Evolutionary conservation across 345 rosid species (phyloP).

Genomic region (Arabis alpina): DNA sequence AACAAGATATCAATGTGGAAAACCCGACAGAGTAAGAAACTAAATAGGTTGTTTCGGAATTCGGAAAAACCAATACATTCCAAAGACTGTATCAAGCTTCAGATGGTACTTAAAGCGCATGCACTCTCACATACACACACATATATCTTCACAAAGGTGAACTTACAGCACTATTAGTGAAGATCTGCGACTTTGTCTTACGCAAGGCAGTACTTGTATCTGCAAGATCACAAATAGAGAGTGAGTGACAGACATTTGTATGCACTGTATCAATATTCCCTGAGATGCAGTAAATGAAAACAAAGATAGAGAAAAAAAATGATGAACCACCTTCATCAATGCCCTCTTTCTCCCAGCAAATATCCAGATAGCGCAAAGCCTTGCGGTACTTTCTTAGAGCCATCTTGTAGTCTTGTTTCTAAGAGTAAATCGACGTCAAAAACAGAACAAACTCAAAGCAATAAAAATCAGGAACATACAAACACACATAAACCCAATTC

Average conservation of each 20-base stretch:
- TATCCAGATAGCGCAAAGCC: slow-evolving; percentile 82
- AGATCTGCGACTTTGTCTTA: slow-evolving; percentile 85
- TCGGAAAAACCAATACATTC: not conserved
- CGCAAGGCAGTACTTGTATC: slow-evolving; percentile 78
- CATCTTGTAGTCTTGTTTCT: slow-evolving; percentile 96
- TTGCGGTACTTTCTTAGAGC: slow-evolving; percentile 92
- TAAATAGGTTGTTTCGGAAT: not conserved
- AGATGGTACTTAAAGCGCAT: not conserved
- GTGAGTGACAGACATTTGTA: slow-evolving; percentile 7
- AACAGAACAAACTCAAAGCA: slow-evolving; percentile 1
- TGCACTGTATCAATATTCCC: not conserved
- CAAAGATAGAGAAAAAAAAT: not conserved
- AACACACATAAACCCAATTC: not conserved
- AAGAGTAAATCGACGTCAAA: not conserved
- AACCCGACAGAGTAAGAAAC: not conserved
- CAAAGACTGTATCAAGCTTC: not conserved
- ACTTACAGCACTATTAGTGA: slow-evolving; percentile 91
- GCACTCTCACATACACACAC: too few relatives aligned
- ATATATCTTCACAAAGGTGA: too few relatives aligned
- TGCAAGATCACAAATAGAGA: slow-evolving; percentile 44
- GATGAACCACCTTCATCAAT: slow-evolving; percentile 76
- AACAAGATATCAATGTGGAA: not conserved
- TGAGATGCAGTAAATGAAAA: slow-evolving; percentile 14
- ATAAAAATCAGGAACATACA: not conserved
- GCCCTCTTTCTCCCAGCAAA: slow-evolving; percentile 97